Evolutionary conservation across 441 rosid genomes (phyloP).

Genomic region (Erysimum cheiri): DNA sequence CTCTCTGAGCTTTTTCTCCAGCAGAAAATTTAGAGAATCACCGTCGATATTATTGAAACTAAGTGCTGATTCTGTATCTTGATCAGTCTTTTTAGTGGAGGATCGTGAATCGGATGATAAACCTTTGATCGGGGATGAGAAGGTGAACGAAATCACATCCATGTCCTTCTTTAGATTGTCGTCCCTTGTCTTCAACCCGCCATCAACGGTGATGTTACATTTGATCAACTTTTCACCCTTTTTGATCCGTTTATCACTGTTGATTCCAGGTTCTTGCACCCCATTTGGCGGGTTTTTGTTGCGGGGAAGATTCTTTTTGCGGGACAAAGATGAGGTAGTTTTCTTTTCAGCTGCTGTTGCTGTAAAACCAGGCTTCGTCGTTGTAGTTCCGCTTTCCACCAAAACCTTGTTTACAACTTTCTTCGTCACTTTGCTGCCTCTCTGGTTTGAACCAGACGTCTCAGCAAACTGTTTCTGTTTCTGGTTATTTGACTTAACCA

Average conservation of each 20-base stretch:
- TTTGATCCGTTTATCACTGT: constrained; percentile 46
- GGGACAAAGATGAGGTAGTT: constrained; percentile 39
- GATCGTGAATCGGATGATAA: constrained; percentile 39
- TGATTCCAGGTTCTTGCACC: constrained; percentile 44
- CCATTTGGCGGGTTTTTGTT: constrained; percentile 50
- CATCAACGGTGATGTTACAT: constrained; percentile 53
- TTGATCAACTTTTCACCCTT: constrained; percentile 51
- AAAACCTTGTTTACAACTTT: constrained; percentile 51
- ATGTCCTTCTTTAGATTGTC: constrained; percentile 55
- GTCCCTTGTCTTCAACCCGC: constrained; percentile 36
- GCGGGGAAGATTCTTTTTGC: constrained; percentile 50
- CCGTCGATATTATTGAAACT: constrained; percentile 53
- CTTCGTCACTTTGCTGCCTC: constrained; percentile 45
- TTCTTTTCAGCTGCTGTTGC: constrained; percentile 44
- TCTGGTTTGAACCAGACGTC: constrained; percentile 50
- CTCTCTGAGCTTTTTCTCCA: constrained; percentile 86
- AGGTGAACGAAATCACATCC: constrained; percentile 93
- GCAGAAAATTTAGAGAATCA: constrained; percentile 65
- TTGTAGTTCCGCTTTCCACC: constrained; percentile 43
- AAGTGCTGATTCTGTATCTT: constrained; percentile 32
- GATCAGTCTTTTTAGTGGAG: constrained; percentile 39
- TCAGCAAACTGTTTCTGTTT: constrained; percentile 60
- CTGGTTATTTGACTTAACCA: constrained; percentile 68
- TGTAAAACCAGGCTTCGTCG: constrained; percentile 47
- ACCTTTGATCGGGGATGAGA: constrained; percentile 78